phyloP scores from a whole-genome alignment of 1,284 basidiomycete genomes.

The Boletus smithii region DNA sequence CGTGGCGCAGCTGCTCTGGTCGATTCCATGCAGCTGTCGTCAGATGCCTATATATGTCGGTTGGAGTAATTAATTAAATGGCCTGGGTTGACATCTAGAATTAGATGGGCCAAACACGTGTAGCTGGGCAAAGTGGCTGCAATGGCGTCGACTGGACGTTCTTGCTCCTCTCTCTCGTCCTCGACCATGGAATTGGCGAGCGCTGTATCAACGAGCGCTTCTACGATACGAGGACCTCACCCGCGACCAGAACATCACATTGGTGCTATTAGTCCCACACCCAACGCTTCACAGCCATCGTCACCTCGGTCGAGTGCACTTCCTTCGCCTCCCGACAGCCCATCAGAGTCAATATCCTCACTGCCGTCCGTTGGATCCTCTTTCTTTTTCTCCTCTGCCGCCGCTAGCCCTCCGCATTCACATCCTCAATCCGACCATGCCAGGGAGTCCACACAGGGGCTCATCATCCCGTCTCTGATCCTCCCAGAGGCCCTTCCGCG shows the following conservation, averaged over 20 bases:
- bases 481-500: constrained; percentile 55
- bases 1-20: not conserved
- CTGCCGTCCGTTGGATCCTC: constrained; percentile 70
- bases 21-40: not conserved
- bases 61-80: too few species aligned
- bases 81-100: constrained; percentile 8
- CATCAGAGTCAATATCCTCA: constrained; percentile 61
- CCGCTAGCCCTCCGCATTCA: constrained; percentile 50
- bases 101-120: constrained; percentile 32
- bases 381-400: constrained; percentile 70
- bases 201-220: constrained; percentile 23
- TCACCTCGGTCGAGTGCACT: constrained; percentile 47
- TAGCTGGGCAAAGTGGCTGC: constrained; percentile 23
- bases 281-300: constrained; percentile 32
- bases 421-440: constrained; percentile 43
- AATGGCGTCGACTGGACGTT: not conserved
- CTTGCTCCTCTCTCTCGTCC: constrained; percentile 1
- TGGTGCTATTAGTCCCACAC: constrained; percentile 36
- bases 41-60: too few species aligned
- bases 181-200: constrained; percentile 24
- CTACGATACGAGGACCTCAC: constrained; percentile 25
- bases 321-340: constrained; percentile 57
- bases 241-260: constrained; percentile 20
- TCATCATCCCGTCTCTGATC: constrained; percentile 68
- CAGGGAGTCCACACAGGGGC: constrained; percentile 45